A percentile compares a stretch with the other conserved stretches of the same genome.
Evolutionary conservation across 768 basidiomycete species (phyloP).

Genomic region (Pleurotus citrinopileatus): DNA sequence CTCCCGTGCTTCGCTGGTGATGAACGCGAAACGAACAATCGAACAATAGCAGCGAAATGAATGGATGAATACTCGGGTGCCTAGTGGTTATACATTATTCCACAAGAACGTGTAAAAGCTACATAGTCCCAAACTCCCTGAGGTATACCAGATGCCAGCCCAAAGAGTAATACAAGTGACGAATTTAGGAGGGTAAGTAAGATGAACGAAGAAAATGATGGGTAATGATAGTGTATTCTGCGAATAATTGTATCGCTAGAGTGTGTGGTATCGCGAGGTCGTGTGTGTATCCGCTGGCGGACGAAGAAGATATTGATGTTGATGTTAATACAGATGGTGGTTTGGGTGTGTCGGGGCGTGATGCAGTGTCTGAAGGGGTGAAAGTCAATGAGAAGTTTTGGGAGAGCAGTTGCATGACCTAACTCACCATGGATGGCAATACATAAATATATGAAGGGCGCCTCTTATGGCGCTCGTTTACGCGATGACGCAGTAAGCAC

Average conservation of each 20-base stretch:
- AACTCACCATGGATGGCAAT: not conserved
- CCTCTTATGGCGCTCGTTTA: conserved; percentile 6
- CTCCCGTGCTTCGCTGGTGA: not conserved
- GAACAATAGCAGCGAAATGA: not conserved
- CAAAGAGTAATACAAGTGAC: conserved; percentile 9
- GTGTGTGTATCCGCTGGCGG: not conserved
- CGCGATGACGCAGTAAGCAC: conserved; percentile 11
- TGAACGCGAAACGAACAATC: not conserved
- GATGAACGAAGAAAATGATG: not conserved
- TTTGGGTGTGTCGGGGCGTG: not conserved
- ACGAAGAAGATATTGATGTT: not conserved
- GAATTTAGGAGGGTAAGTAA: conserved; percentile 3
- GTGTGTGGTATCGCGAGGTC: not conserved
- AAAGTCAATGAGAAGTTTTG: not conserved
- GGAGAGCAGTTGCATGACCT: not conserved
- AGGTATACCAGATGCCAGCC: conserved; percentile 9
- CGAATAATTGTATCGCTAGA: not conserved
- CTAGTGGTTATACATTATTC: conserved; percentile 4
- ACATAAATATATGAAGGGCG: not conserved
- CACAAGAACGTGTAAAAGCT: conserved; percentile 1
- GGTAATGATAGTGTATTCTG: not conserved
- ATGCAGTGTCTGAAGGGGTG: too few species aligned
- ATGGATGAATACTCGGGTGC: not conserved
- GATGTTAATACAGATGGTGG: not conserved
- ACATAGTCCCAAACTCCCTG: conserved; percentile 9